Evolutionary conservation across 305 asterid genomes (phyloP), one percentile per base, ranked within the genome.

Genomic region (Lippia alba): DNA sequence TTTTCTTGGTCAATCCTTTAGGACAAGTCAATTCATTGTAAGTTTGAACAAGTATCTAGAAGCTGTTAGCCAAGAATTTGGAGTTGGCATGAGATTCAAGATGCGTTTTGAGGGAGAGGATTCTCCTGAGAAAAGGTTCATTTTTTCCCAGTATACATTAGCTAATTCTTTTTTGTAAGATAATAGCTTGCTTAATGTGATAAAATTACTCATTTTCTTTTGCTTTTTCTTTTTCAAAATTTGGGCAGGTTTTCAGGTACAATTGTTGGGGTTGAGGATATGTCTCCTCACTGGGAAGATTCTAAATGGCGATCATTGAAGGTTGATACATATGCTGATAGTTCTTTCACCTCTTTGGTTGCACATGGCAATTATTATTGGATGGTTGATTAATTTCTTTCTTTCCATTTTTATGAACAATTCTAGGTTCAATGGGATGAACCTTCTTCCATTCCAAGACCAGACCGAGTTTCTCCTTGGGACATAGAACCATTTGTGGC

Each of bases 401-500:
- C 2, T 41, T 14, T 15, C 10, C 39, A 16, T 59, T 12, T 45
- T 34, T 20, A 59, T 14, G 40, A 24, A 59, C 46, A 16, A 30
- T 40, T 15, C 30, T 32, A 90, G 93, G 91, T 89, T 71, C 97
- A 85, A 67, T 91, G 97, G 97, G 97, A 91, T 41, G 97, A 89
- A 64, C 87, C 87, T 67, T 85, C 89, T 15, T 74, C 88, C 18
- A 67, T 91, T 72, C n/a, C 76, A 8, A 78, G 96, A 70, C 92
- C 96, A 7, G 94, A 85, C 20, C 79, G 88, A 79, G 96, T 91
- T 77, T 91, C 97, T 41, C 94, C 96, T 10, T 91, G 97, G 97
- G 97, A 91, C 67, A 89, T 91, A 14, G 89, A 91, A 74, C 91
- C 94, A 39, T 89, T 85, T 64, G 84, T 85, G 51, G 74, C 83